phyloP scores from a whole-genome alignment of 106 monocot species.

The Platanthera guangdongensis region DNA sequence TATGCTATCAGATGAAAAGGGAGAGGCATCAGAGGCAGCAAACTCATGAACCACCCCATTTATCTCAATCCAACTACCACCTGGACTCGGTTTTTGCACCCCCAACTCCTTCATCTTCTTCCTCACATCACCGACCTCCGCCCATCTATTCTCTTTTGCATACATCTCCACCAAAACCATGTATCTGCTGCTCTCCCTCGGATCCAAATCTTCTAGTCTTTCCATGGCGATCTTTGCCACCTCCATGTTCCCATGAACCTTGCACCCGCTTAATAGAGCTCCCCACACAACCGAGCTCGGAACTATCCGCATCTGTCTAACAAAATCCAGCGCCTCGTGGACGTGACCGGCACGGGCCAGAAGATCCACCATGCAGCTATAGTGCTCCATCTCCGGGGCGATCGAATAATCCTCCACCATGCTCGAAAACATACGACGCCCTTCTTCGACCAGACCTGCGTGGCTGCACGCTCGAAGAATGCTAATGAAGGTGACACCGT shows the following conservation, averaged over 20 bases:
- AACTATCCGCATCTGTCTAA: constrained; percentile 22
- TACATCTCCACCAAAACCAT: constrained; percentile 34
- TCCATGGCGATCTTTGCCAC: constrained; percentile 23
- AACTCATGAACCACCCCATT: constrained; percentile 39
- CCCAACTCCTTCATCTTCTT: constrained; percentile 25
- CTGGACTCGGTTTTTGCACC: constrained; percentile 31
- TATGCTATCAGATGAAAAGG: constrained; percentile 21
- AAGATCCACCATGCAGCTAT: constrained; percentile 62
- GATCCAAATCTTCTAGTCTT: constrained; percentile 30
- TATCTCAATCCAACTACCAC: constrained; percentile 51
- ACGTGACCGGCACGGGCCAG: constrained; percentile 39
- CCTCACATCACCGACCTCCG: constrained; percentile 25
- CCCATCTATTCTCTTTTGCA: constrained; percentile 32
- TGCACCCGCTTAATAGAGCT: constrained; percentile 49
- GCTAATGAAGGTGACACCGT: constrained; percentile 44
- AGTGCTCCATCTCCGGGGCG: constrained; percentile 40
- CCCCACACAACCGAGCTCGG: constrained; percentile 39
- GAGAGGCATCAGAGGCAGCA: constrained; percentile 30
- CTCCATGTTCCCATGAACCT: constrained; percentile 25
- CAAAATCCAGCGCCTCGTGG: constrained; percentile 36
- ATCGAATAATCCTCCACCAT: constrained; percentile 28
- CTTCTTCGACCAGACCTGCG: constrained; percentile 45
- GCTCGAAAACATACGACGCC: constrained; percentile 28
- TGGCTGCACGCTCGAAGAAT: constrained; percentile 55
- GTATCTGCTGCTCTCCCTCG: constrained; percentile 27